Percentiles rank a stretch among this genome's conserved stretches.
These are phyloP conservation scores for Rosa persica DNA, from an alignment of 306 rosid species.

Conservation along the genomic window DNA sequence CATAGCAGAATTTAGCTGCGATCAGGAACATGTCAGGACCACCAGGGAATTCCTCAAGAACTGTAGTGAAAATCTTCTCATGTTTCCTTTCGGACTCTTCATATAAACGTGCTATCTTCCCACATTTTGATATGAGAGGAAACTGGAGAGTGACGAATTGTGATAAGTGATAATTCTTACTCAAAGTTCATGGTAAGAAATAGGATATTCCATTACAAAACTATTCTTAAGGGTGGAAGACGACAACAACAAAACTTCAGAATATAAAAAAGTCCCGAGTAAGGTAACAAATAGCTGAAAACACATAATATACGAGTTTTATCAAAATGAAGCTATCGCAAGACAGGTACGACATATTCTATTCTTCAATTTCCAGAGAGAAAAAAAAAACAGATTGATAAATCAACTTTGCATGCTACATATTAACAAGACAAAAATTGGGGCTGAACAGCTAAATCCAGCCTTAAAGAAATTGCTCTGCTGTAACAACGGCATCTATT, in stretches of 20 bases:
- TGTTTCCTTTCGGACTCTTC: conserved; percentile 51
- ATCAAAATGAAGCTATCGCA: not conserved
- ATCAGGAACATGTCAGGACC: conserved; percentile 74
- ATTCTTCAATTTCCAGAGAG: not conserved
- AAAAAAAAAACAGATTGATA: not conserved
- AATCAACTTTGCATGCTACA: not conserved
- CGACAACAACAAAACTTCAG: not conserved
- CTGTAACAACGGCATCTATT: not conserved
- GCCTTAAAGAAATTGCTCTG: not conserved
- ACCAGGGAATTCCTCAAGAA: conserved; percentile 80
- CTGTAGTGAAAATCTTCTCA: conserved; percentile 41
- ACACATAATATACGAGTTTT: not conserved
- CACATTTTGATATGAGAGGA: conserved; percentile 84
- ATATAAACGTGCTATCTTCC: conserved; percentile 55
- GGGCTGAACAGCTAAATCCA: not conserved
- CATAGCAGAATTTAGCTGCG: conserved; percentile 76
- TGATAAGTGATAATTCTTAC: conserved; percentile 21
- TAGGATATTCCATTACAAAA: not conserved
- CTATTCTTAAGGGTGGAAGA: not conserved
- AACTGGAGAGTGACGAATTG: conserved; percentile 59
- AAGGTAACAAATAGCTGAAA: not conserved
- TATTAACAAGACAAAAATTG: not conserved
- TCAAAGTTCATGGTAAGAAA: conserved; percentile 26
- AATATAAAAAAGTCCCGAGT: not conserved
- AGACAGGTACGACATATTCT: not conserved